These are phyloP conservation scores for Phyllosticta ampelicida DNA, from an alignment of 2,329 filamentous ascomycete species.

Conservation along the genomic window DNA sequence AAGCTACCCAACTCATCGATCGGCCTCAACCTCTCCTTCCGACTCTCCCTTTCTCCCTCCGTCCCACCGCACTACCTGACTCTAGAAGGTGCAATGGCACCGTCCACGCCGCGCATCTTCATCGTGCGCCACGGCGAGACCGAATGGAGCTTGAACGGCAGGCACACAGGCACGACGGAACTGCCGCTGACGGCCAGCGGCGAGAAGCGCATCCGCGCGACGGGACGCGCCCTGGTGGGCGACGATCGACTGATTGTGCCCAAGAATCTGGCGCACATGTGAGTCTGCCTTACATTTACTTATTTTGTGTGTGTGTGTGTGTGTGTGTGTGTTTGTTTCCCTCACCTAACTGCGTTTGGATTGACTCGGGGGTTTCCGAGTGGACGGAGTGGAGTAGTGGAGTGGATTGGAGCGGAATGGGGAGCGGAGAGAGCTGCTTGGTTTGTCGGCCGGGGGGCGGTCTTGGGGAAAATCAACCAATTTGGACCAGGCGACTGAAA, in stretches of 20 bases:
- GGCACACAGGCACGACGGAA: conserved; percentile 71
- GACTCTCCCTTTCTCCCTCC: too few relatives aligned
- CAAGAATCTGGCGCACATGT: conserved; percentile 73
- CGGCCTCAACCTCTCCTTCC: too few relatives aligned
- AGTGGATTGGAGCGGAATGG: too few relatives aligned
- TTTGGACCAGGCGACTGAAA: background rate
- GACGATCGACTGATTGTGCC: conserved; percentile 77
- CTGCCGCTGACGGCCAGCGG: conserved; percentile 75
- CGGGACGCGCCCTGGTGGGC: conserved; percentile 74
- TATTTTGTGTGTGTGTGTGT: too few relatives aligned
- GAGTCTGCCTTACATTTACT: conserved; percentile 20
- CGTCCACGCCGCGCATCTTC: conserved; percentile 40
- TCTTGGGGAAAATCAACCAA: too few relatives aligned
- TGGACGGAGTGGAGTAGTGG: too few relatives aligned
- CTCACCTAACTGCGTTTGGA: too few relatives aligned
- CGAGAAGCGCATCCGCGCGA: conserved; percentile 43
- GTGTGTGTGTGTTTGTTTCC: too few relatives aligned
- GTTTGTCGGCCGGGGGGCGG: too few relatives aligned
- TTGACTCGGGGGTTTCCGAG: too few relatives aligned
- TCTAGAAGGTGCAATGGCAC: conserved; percentile 9
- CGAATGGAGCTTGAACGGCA: conserved; percentile 80
- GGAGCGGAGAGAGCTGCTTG: too few relatives aligned
- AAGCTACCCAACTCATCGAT: too few relatives aligned
- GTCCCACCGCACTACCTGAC: background rate
- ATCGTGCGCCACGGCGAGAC: conserved; percentile 78